Conservation (phyloP, 352 stramenopile genomes). For the Phytopythium litorale region DNA sequence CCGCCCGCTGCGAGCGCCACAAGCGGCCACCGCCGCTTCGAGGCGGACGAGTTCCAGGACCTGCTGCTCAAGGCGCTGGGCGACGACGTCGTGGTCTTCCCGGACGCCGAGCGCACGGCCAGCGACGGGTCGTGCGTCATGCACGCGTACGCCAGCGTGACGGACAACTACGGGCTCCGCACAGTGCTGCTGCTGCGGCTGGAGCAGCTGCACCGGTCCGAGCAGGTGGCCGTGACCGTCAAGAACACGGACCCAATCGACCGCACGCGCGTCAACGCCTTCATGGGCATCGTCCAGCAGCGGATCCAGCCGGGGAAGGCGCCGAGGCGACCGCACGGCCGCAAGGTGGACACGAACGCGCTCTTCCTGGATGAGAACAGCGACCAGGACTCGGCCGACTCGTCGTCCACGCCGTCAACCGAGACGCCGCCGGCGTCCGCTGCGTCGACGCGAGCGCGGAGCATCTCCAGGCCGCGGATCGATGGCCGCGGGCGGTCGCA, state of each 20-base stretch:
- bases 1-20: slow-evolving; percentile 11
- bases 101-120: slow-evolving; percentile 6
- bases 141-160: slow-evolving; percentile 50
- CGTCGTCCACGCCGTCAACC: slow-evolving; percentile 16
- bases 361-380: slow-evolving; percentile 51
- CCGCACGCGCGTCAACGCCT: slow-evolving; percentile 38
- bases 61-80: slow-evolving; percentile 48
- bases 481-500: slow-evolving; percentile 45
- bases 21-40: slow-evolving; percentile 16
- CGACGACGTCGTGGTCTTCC: slow-evolving; percentile 58
- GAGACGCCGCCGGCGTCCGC: not conserved
- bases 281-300: slow-evolving; percentile 55
- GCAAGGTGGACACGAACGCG: slow-evolving; percentile 36
- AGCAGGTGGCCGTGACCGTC: slow-evolving; percentile 59
- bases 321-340: slow-evolving; percentile 36
- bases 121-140: slow-evolving; percentile 36
- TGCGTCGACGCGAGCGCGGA: not conserved
- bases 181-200: slow-evolving; percentile 59
- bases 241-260: slow-evolving; percentile 70
- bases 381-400: slow-evolving; percentile 25
- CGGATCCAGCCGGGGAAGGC: slow-evolving; percentile 48
- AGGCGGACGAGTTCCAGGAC: slow-evolving; percentile 32
- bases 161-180: slow-evolving; percentile 30
- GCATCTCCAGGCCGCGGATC: slow-evolving; percentile 3
- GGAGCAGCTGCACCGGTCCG: slow-evolving; percentile 64